Base-by-base conservation (phyloP, 208 protist genomes). In the Trypanosoma caninum region DNA sequence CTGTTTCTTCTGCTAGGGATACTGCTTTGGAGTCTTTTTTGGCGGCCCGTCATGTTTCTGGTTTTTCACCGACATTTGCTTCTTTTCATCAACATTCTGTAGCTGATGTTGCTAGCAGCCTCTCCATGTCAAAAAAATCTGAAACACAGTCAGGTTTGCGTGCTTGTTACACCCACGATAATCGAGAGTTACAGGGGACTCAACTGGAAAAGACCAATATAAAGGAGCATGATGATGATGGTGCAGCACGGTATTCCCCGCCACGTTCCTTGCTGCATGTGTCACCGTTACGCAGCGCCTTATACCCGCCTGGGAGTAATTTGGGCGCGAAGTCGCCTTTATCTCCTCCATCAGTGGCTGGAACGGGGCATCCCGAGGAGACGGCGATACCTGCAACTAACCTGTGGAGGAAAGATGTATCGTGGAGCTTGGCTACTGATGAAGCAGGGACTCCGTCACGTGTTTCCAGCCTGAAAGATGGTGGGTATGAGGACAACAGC, bases 321-420 rank as follows among this genome's bases (percentile, higher is more conserved):
- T 6, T 2, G 11, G 7, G 48, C 51, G 48, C n/a, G 23, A 38
- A 13, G n/a, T 65, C 59, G 18, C 59, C 48, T 16, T 13, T 46
- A 11, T 57, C 48, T n/a, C 59, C 59, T 11, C 59, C 48, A 18
- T 65, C 59, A 11, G 48, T 65, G 16, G 25, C 27, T n/a, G 59
- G 30, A 2, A 65, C 59, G 9, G 59, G 40, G 35, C 22, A 50
- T 38, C 59, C 48, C 10, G 52, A 45, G 42, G 28, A 51, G 40
- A 13, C 3, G 11, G 31, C 20, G 4, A 27, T 28, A 27, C 37
- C 23, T 7, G 55, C 8, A 11, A 35, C 35, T 28, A 38, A 56
- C n/a, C 3, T 41, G 25, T 37, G 18, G 25, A 37, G 38, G 54
- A 35, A 13, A n/a, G 14, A 48, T 35, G 5, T 23, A 1, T 46